Evolutionary conservation across 805 yeast genomes (phyloP), one percentile per base, ranked within the genome.

Genomic region (Kuraishia piskuri): DNA sequence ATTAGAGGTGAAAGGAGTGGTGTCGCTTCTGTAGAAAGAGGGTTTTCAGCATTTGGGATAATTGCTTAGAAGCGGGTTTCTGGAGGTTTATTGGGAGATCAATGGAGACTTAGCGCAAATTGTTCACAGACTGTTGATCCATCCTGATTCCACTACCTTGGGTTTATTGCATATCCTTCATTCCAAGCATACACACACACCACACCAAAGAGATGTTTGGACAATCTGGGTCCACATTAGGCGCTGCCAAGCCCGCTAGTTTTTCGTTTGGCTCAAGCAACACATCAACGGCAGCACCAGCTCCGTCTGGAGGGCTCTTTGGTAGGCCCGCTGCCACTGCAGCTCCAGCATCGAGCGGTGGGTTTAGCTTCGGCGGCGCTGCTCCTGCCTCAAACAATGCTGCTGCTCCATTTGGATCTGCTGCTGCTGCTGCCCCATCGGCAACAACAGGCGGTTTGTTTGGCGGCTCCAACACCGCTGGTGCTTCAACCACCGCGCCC

Each of bases 361-460:
- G 62, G 14, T 50, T 53, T 45, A 53, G 58, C 21, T 49, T 51
- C 36, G 56, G 58, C 48, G 53, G 59, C 14, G 49, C 56, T 12
- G 37, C 54, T 17, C 50, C 54, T 49, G 48, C 47, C 6, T 49
- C 61, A 12, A 50, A 54, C n/a, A 51, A 57, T 53, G 56, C 61
- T 3, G 68, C 68, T 4, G 71, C 74, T 3, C 60, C 68, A 51
- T 75, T 72, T 61, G 78, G 78, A 4, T 31, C 49, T 37, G 55
- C 55, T 48, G 64, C 57, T 52, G 63, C 56, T 40, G 48, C 52
- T 40, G 53, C 58, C 22, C 46, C 65, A n/a, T n/a, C n/a, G n/a
- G n/a, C n/a, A n/a, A n/a, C n/a, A 12, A 36, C 54, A 1, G 71
- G 72, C 1, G 74, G 73, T 1, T 55, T 69, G 31, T 71, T 73